These are phyloP conservation scores for Schrenkiella parvula DNA, from an alignment of 345 rosid genomes.

Conservation along the genomic window DNA sequence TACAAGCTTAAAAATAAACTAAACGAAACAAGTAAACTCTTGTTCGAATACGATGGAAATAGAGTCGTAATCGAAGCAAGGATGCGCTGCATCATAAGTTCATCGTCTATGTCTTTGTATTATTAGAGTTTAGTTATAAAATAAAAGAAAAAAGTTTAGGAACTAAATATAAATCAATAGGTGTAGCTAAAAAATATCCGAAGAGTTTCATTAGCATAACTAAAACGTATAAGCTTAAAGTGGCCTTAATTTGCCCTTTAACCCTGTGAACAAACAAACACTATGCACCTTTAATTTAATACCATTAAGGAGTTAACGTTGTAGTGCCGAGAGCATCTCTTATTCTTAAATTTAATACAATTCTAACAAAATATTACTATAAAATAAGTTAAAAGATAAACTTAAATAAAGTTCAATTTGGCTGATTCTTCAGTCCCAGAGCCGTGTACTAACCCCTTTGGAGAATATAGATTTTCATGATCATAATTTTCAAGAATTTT, in stretches of 20 bases:
- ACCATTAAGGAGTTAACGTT: conserved; percentile 12
- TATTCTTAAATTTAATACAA: conserved; percentile 7
- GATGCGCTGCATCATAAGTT: too few species aligned
- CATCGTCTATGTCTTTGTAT: neutral
- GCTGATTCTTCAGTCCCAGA: conserved; percentile 40
- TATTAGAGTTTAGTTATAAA: neutral
- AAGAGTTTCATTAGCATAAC: neutral
- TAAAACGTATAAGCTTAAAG: conserved; percentile 7
- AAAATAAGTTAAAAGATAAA: neutral
- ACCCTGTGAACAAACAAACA: conserved; percentile 25
- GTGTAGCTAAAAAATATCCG: neutral
- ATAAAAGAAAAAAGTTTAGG: neutral
- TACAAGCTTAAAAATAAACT: too few species aligned
- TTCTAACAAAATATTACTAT: neutral
- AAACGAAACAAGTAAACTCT: too few species aligned
- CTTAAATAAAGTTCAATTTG: neutral
- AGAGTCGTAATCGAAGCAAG: too few species aligned
- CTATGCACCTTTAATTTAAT: conserved; percentile 20
- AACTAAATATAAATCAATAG: neutral
- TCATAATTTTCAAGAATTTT: too few species aligned
- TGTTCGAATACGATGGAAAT: too few species aligned
- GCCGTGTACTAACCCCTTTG: too few species aligned
- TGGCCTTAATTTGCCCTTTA: conserved; percentile 9
- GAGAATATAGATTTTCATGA: too few species aligned
- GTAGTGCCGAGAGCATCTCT: conserved; percentile 55